Conservation (phyloP, 1,139 yeast species). For the Taiozyma sp. region DNA sequence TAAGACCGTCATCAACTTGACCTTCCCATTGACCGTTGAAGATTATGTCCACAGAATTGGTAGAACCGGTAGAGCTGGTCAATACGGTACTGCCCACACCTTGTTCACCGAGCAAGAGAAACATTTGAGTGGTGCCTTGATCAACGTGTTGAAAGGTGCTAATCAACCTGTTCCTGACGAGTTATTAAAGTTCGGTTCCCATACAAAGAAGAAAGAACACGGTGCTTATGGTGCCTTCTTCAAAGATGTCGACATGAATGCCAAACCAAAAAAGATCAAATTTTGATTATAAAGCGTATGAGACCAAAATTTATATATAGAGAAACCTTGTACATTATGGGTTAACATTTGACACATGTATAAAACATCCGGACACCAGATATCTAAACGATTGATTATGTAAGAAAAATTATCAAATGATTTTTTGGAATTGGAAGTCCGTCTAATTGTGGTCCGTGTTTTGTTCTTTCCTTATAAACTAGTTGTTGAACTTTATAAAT, state of each 20-base stretch:
- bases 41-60: conserved; percentile 98
- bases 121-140: conserved; percentile 91
- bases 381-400: no score
- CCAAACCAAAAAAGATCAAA: conserved; percentile 88
- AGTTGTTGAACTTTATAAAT: no score
- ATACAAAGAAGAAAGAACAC: conserved; percentile 95
- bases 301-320: neutral
- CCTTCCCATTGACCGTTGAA: conserved; percentile 96
- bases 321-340: neutral
- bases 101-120: conserved; percentile 95
- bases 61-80: conserved; percentile 98
- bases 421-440: no score
- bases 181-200: conserved; percentile 90
- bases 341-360: neutral
- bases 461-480: no score
- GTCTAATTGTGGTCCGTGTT: no score
- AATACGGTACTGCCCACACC: conserved; percentile 90
- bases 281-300: conserved; percentile 29
- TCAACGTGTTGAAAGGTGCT: conserved; percentile 89
- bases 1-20: conserved; percentile 89
- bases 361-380: no score
- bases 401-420: no score
- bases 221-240: conserved; percentile 95
- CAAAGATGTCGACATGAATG: conserved; percentile 83
- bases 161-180: conserved; percentile 97